Base-by-base conservation (phyloP, 2,329 filamentous ascomycete genomes). In the Microdochium paspali region DNA sequence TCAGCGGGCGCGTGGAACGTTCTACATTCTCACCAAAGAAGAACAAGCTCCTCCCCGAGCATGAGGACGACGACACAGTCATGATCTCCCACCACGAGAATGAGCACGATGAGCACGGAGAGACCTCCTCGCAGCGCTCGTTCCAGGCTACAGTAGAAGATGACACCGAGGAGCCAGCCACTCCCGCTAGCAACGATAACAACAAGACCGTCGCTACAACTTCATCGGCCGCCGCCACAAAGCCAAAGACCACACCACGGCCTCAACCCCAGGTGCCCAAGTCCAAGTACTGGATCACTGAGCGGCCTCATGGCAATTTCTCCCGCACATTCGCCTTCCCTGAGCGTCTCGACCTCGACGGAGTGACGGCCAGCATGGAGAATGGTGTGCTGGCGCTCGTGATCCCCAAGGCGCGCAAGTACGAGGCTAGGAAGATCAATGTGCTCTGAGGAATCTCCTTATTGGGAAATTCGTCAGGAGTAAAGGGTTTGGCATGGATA, bases 1-100 rank as follows among this genome's bases (percentile, higher is more conserved):
- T 93, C 62, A 79, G 78, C 49, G 87, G 87, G 59, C 79, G 74
- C 53, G 75, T 80, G 48, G 85, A 90, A 66, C 78, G 82, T 54
- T 69, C 69, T 76, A 79, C 65, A 76, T 78, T 50, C 67, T 79
- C 32, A 77, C 77, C 49, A 72, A 13, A 21, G 7, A 15, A 21
- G 15, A n/a, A n/a, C 39, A 58, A 51, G 48, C 61, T 67, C 53
- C 68, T 72, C 52, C 61, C 66, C 31, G 71, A 74, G 49, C 61
- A 58, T 39, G 59, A 56, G 46, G 62, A 67, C 23, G 53, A 55
- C 43, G 40, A 51, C 2, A 49, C 52, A n/a, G 44, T 49, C 20
- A 25, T 49, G 20, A 35, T 51, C 20, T 48, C 46, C 32, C 25
- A 45, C 47, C 24, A 25, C 46, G 49, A 21, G 7, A 10, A 25